These are phyloP conservation scores for Metschnikowia cerradonensis DNA, from an alignment of 805 yeast genomes.

Conservation along the genomic window DNA sequence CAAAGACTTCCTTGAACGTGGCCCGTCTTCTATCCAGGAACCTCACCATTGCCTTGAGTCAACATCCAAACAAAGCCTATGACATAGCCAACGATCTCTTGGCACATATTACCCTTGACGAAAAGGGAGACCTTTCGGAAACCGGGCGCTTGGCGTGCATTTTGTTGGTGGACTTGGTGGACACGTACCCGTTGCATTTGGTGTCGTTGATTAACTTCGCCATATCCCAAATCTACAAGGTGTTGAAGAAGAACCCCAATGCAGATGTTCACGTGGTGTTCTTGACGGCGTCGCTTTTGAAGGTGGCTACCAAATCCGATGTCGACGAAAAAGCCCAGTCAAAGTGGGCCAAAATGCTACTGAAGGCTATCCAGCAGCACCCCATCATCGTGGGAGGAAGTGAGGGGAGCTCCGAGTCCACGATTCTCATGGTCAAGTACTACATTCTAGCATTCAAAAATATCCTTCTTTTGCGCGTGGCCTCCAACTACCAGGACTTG, in stretches of 20 bases:
- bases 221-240: slow-evolving; percentile 34
- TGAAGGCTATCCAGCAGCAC: slow-evolving; percentile 24
- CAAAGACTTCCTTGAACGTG: slow-evolving; percentile 16
- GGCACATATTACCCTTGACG: slow-evolving; percentile 22
- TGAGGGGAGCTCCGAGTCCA: slow-evolving; percentile 13
- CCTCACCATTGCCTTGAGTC: slow-evolving; percentile 23
- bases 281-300: slow-evolving; percentile 29
- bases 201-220: slow-evolving; percentile 34
- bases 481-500: slow-evolving; percentile 36
- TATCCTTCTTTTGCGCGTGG: slow-evolving; percentile 28
- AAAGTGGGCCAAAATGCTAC: slow-evolving; percentile 30
- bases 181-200: slow-evolving; percentile 33
- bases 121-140: slow-evolving; percentile 15
- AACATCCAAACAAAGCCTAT: slow-evolving; percentile 32
- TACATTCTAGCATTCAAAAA: slow-evolving; percentile 31
- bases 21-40: slow-evolving; percentile 29
- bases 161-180: slow-evolving; percentile 36
- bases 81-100: slow-evolving; percentile 36
- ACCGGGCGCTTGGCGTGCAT: slow-evolving; percentile 25
- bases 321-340: slow-evolving; percentile 38
- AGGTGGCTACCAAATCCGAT: slow-evolving; percentile 34
- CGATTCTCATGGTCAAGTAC: slow-evolving; percentile 28
- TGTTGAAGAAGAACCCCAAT: slow-evolving; percentile 32
- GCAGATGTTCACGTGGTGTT: slow-evolving; percentile 26
- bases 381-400: slow-evolving; percentile 16